Conservation (phyloP, 1,284 basidiomycete species). For the Tylopilus sp. region DNA sequence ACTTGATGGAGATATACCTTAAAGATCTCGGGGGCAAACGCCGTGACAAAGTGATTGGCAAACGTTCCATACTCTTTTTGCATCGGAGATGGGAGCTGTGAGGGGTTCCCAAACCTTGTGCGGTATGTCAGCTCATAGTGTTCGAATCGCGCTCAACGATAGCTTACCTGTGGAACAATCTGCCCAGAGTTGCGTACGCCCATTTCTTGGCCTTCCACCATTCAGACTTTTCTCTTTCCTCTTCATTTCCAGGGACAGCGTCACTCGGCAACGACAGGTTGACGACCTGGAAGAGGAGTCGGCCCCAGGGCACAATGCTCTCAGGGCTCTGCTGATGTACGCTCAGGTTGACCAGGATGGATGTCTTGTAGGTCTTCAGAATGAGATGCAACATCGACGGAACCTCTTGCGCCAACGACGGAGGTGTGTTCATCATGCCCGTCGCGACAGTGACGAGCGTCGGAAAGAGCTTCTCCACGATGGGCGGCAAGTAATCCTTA, state of each 20-base stretch:
- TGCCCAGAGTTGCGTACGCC: conserved; percentile 73
- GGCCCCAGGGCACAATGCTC: conserved; percentile 80
- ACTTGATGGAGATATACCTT: conserved; percentile 76
- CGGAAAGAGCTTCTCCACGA: conserved; percentile 67
- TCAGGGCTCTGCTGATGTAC: conserved; percentile 69
- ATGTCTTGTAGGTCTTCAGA: conserved; percentile 79
- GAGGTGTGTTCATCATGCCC: conserved; percentile 59
- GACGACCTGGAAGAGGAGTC: conserved; percentile 74
- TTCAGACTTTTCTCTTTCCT: conserved; percentile 70
- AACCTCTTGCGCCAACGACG: conserved; percentile 58
- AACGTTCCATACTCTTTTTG: conserved; percentile 68
- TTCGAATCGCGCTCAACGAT: neutral
- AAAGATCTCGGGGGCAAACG: conserved; percentile 82
- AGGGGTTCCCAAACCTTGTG: conserved; percentile 75
- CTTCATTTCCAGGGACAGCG: conserved; percentile 64
- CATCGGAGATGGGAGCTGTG: conserved; percentile 71
- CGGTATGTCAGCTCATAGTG: conserved; percentile 7
- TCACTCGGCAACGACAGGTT: conserved; percentile 64
- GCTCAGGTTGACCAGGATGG: conserved; percentile 68
- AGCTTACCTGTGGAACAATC: conserved; percentile 67
- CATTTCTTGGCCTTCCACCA: conserved; percentile 93
- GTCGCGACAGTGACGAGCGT: conserved; percentile 66
- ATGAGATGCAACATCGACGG: conserved; percentile 78
- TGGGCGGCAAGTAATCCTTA: conserved; percentile 51
- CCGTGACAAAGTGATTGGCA: conserved; percentile 70